phyloP scores from a whole-genome alignment of 129 eudicot genomes.

The Escallonia herrerae region DNA sequence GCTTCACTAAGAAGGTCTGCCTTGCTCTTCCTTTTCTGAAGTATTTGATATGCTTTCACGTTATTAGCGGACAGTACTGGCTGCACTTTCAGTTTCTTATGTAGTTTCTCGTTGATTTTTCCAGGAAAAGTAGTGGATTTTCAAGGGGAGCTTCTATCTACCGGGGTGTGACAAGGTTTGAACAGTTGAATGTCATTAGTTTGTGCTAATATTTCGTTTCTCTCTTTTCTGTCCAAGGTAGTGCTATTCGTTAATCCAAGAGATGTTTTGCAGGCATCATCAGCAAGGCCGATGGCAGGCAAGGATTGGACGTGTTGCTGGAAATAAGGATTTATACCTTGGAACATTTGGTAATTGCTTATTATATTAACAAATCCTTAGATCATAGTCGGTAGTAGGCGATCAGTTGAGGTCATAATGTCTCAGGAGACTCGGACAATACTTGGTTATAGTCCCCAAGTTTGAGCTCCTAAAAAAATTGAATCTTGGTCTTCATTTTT shows the following conservation, averaged over 20 bases:
- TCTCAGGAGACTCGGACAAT: no score
- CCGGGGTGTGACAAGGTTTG: slow-evolving; percentile 78
- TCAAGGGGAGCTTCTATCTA: slow-evolving; percentile 93
- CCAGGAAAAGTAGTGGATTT: slow-evolving; percentile 91
- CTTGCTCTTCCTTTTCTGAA: no score
- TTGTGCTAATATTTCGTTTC: background rate
- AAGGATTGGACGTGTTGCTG: slow-evolving; percentile 96
- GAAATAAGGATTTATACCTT: slow-evolving; percentile 87
- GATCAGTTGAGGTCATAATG: no score
- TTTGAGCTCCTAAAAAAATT: no score
- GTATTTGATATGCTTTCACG: background rate
- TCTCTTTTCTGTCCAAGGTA: background rate
- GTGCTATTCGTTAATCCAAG: background rate
- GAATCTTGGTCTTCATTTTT: no score
- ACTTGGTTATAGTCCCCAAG: no score
- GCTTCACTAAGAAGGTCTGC: slow-evolving; percentile 87
- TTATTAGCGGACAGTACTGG: background rate
- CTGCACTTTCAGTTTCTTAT: background rate
- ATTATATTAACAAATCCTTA: background rate
- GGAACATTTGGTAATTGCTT: slow-evolving; percentile 70
- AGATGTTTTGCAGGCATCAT: slow-evolving; percentile 59
- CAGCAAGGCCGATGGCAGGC: slow-evolving; percentile 99
- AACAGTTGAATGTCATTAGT: background rate
- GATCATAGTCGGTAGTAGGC: background rate
- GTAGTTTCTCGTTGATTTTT: background rate